Evolutionary conservation across 257 asterid species (phyloP).

Genomic region (Solanum chilense): DNA sequence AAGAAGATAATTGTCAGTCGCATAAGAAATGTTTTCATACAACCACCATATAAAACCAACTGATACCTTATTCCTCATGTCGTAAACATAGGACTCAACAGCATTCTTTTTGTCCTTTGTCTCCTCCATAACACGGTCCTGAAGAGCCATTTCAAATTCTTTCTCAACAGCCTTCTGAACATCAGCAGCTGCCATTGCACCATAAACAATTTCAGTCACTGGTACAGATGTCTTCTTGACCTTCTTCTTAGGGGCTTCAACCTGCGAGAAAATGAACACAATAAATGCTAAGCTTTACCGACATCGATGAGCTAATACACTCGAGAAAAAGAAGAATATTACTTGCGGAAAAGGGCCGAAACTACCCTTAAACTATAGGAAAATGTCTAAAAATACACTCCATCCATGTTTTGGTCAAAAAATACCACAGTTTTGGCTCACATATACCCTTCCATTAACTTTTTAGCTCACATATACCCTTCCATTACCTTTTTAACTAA

Average conservation of each 20-base stretch:
- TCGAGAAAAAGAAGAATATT: not conserved
- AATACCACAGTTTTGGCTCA: too few species aligned
- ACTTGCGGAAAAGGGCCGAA: too few species aligned
- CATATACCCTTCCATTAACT: too few species aligned
- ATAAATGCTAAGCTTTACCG: not conserved
- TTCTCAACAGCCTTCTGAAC: conserved; percentile 85
- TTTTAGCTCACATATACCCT: too few species aligned
- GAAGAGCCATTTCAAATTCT: conserved; percentile 96
- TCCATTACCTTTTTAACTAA: too few species aligned
- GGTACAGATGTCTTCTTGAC: conserved; percentile 68
- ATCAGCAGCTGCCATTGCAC: conserved; percentile 59
- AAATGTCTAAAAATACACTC: too few species aligned
- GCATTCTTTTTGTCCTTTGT: conserved; percentile 96
- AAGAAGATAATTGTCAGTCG: not conserved
- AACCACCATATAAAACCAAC: not conserved
- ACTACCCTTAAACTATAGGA: too few species aligned
- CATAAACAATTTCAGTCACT: conserved; percentile 62
- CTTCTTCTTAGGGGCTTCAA: conserved; percentile 81
- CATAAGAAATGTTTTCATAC: not conserved
- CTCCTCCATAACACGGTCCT: conserved; percentile 97
- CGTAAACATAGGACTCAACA: conserved; percentile 90
- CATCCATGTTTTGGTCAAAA: too few species aligned
- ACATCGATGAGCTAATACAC: not conserved
- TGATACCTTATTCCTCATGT: conserved; percentile 80
- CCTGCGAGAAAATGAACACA: not conserved